Percentiles rank a stretch among this genome's conserved stretches.
These are phyloP conservation scores for Pseudogymnoascus sp. DNA, from an alignment of 2,329 filamentous ascomycete genomes.

Conservation along the genomic window DNA sequence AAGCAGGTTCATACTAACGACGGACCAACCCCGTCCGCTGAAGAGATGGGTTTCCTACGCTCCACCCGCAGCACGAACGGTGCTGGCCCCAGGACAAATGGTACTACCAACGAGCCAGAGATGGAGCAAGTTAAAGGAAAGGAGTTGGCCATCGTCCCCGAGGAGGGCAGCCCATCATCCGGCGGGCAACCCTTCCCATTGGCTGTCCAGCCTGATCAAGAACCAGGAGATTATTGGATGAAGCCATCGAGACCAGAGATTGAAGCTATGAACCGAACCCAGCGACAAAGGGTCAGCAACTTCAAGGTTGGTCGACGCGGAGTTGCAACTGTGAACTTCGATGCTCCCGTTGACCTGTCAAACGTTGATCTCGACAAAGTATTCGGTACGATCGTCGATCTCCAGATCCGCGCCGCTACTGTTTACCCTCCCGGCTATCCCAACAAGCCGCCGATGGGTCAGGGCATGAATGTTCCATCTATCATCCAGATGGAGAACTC, in stretches of 20 bases:
- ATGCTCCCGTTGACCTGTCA: slow-evolving; percentile 73
- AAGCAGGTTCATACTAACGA: slow-evolving; percentile 31
- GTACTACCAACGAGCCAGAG: slow-evolving; percentile 42
- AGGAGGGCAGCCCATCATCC: slow-evolving; percentile 38
- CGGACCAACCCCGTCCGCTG: slow-evolving; percentile 44
- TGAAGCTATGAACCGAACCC: slow-evolving; percentile 67
- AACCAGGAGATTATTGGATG: slow-evolving; percentile 79
- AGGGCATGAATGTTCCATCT: slow-evolving; percentile 86
- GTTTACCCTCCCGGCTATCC: slow-evolving; percentile 59
- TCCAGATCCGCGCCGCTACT: slow-evolving; percentile 71
- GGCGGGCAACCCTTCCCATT: slow-evolving; percentile 10
- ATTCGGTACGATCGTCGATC: slow-evolving; percentile 64
- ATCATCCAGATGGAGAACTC: slow-evolving; percentile 85
- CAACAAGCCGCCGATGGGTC: slow-evolving; percentile 74
- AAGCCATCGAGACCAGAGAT: slow-evolving; percentile 67
- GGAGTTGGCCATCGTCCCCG: slow-evolving; percentile 70
- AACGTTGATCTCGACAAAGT: slow-evolving; percentile 73
- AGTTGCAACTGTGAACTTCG: slow-evolving; percentile 75
- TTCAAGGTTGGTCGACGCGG: slow-evolving; percentile 78
- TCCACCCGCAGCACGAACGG: slow-evolving; percentile 39
- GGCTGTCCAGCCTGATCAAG: slow-evolving; percentile 17
- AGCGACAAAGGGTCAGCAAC: slow-evolving; percentile 64
- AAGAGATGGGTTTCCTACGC: slow-evolving; percentile 53
- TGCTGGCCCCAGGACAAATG: slow-evolving; percentile 32
- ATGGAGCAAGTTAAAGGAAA: slow-evolving; percentile 66